Conservation (phyloP, 2,329 filamentous ascomycete genomes). For the Coccinonectria pachysandricola region DNA sequence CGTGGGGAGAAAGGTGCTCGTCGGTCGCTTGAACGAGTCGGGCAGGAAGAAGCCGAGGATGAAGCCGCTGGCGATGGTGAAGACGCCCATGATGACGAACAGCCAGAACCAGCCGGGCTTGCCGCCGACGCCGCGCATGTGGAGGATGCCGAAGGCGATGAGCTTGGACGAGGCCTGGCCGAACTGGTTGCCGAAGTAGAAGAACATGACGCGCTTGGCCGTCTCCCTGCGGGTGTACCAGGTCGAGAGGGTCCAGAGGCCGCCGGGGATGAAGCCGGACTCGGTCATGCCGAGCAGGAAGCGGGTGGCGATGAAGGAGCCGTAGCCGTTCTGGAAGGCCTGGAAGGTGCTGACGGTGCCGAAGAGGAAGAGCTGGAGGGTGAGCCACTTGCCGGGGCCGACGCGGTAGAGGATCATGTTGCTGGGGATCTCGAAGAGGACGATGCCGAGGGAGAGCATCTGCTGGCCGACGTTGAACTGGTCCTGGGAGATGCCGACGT, state of each 20-base stretch:
- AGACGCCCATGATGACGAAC: slow-evolving; percentile 41
- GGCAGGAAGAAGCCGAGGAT: slow-evolving; percentile 33
- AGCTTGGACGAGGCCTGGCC: slow-evolving; percentile 29
- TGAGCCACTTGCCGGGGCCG: slow-evolving; percentile 41
- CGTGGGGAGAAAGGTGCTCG: slow-evolving; percentile 29
- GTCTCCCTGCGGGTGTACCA: slow-evolving; percentile 46
- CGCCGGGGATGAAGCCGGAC: slow-evolving; percentile 45
- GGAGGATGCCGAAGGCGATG: slow-evolving; percentile 36
- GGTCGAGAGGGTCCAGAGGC: slow-evolving; percentile 39
- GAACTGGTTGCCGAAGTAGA: slow-evolving; percentile 46
- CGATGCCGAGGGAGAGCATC: slow-evolving; percentile 39
- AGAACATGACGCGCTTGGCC: slow-evolving; percentile 41
- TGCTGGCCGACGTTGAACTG: slow-evolving; percentile 43
- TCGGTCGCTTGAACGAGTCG: slow-evolving; percentile 33
- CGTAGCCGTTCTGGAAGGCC: slow-evolving; percentile 37
- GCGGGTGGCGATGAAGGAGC: slow-evolving; percentile 37
- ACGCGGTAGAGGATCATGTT: slow-evolving; percentile 26
- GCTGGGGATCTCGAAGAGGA: slow-evolving; percentile 31
- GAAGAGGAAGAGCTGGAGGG: slow-evolving; percentile 41
- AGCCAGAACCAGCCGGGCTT: slow-evolving; percentile 48
- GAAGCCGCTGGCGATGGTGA: slow-evolving; percentile 36
- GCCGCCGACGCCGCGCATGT: slow-evolving; percentile 36
- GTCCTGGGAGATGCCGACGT: slow-evolving; percentile 38
- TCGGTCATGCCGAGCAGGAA: slow-evolving; percentile 44
- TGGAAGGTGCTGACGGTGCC: slow-evolving; percentile 45